Base-by-base conservation (phyloP, 495 filamentous ascomycete species). In the Annulohypoxylon nitens region DNA sequence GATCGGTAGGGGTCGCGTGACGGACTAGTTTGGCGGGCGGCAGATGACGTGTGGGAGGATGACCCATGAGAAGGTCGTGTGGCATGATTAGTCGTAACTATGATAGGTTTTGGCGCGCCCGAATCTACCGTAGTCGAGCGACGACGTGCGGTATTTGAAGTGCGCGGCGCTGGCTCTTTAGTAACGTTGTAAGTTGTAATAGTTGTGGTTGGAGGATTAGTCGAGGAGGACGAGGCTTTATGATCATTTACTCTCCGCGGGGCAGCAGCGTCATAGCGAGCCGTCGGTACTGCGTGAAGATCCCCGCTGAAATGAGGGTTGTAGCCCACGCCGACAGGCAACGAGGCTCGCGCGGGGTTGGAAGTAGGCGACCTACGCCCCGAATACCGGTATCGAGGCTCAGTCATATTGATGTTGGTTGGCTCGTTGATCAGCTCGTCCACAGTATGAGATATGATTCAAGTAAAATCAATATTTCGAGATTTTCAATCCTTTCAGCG, bases 101-200 rank as follows among this genome's bases (percentile, higher is more conserved):
- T 83, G 75, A 85, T 79, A 45, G 84, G 86, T 16, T 84, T 79
- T 61, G 78, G 77, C 48, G 78, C 53, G 20, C 20, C 76, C 41
- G 80, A 65, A 63, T 81, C 86, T 57, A 80, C 55, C 3, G 81
- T 79, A 8, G 82, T 75, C 16, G 79, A 79, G 8, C 83, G 83
- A 66, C 81, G 79, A 30, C 69, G 70, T 53, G 80, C 81, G 9
- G 77, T 72, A 74, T 81, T 83, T 61, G 81, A 83, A 39, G 76
- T 78, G 48, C 81, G 77, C n/a, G 74, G 62, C 12, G 82, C 41
- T 14, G 84, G 79, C 8, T 87, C 86, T 41, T 82, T 81, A 26
- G 79, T 82, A 57, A 86, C 81, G 41, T 83, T 83, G 71, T 87
- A 87, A 14, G 84, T 84, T 23, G 81, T 85, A 26, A 81, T 70